These are phyloP conservation scores for Citrus mangshanensis DNA, from an alignment of 345 rosid species.

Conservation along the genomic window DNA sequence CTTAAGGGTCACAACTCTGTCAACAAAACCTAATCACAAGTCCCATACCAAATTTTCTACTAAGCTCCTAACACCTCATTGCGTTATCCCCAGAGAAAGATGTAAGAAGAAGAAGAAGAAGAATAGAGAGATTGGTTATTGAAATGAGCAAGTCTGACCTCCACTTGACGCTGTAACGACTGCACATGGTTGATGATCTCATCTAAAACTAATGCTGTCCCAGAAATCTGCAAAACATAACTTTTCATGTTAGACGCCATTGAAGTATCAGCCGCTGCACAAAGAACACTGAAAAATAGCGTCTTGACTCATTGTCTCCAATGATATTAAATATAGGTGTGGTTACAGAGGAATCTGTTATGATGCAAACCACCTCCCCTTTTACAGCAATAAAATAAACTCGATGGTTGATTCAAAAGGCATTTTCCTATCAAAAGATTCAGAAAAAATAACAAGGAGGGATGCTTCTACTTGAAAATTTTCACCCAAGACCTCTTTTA, in stretches of 20 bases:
- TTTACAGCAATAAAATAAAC: neutral
- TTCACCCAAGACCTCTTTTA: neutral
- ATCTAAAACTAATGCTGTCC: constrained; percentile 90
- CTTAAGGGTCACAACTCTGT: neutral
- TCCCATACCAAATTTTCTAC: neutral
- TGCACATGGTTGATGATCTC: constrained; percentile 97
- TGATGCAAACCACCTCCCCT: no score
- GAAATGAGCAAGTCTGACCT: constrained; percentile 55
- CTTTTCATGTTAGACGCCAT: constrained; percentile 15
- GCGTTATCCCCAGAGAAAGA: neutral
- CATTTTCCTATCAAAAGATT: neutral
- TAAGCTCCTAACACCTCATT: neutral
- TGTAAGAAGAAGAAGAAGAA: neutral
- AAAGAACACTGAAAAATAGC: neutral
- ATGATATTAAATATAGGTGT: neutral
- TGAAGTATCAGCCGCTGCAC: neutral
- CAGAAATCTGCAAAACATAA: constrained; percentile 70
- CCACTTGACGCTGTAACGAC: constrained; percentile 89
- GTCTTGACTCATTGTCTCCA: neutral
- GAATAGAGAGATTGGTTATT: neutral
- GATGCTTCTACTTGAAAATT: neutral
- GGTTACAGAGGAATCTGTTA: neutral
- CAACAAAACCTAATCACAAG: neutral
- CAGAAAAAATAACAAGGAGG: neutral
- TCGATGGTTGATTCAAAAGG: neutral